Base-by-base conservation (phyloP, 1,284 basidiomycete genomes). In the Ganoderma boninense region DNA sequence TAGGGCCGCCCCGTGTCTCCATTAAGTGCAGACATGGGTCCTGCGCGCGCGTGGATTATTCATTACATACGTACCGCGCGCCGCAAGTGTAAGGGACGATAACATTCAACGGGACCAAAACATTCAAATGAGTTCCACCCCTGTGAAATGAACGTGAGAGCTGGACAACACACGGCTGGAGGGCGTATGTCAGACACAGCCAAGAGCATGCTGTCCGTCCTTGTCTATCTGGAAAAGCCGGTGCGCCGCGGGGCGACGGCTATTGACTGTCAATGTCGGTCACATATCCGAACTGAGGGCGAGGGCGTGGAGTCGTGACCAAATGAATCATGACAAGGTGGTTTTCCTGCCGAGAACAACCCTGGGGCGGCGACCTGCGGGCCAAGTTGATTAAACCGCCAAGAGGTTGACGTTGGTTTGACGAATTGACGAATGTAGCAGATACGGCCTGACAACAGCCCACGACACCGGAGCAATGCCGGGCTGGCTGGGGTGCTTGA, bases 391-490 rank as follows among this genome's bases (percentile, higher is more conserved):
- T 57, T 57, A 16, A 29, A 35, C 18, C 29, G 29, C 54, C 14
- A 35, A 32, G 29, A 20, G 6, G 29, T 57, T 18, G 29, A 14
- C 29, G 54, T 35, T 57, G 54, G 54, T 35, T 32, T 16, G 32
- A 57, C 29, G 54, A 57, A 18, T 57, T 10, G 54, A 57, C 52
- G 52, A 29, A 29, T 13, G 52, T 26, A 26, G 54, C 52, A 26
- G 54, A 32, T 35, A 40, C 10, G 35, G 32, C 35, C 29, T 60
- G 29, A 46, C 29, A 44, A 26, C 16, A 42, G 35, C 16, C 14
- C 16, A 40, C 59, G 59, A 57, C 35, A 49, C 20, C 69, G 69
- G 69, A 67, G 59, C 63, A 65, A 68, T 59, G 44, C 59, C 70
- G 67, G 67, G 60, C n/a, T 68, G 18, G 61, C 56, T 71, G 69